phyloP scores from a whole-genome alignment of 257 asterid species.

The Fraxinus excelsior region DNA sequence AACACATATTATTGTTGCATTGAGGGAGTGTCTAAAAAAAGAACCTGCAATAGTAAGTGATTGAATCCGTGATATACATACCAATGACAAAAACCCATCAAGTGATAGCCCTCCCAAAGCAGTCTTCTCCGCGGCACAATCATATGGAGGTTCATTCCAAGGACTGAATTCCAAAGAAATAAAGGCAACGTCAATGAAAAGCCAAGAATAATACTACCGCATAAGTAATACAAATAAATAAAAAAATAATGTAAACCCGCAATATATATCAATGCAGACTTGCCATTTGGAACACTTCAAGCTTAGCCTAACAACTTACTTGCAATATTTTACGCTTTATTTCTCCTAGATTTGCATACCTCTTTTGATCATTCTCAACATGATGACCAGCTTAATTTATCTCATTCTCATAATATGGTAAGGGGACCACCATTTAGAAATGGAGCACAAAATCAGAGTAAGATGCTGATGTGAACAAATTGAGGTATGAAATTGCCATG shows the following conservation, averaged over 20 bases:
- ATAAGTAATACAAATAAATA: neutral
- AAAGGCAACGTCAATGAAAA: conserved; percentile 16
- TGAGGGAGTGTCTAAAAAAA: neutral
- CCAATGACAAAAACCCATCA: conserved; percentile 87
- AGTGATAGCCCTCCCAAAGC: conserved; percentile 84
- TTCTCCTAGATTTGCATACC: conserved; percentile 3
- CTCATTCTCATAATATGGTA: neutral
- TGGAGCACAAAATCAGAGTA: neutral
- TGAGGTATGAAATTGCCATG: neutral
- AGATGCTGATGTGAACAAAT: neutral
- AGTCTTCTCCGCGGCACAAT: conserved; percentile 79
- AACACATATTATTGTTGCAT: neutral
- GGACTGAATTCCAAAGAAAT: conserved; percentile 57
- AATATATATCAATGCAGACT: conserved; percentile 1
- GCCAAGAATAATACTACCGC: neutral
- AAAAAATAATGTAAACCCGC: neutral
- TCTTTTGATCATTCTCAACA: neutral
- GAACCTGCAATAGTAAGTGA: neutral
- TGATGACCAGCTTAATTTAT: neutral
- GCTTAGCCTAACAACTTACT: conserved; percentile 10
- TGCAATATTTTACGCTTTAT: conserved; percentile 1
- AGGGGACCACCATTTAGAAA: neutral
- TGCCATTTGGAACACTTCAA: neutral
- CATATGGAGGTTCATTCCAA: conserved; percentile 87
- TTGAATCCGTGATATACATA: conserved; percentile 32